Conservation (phyloP, 352 stramenopile species). For the Pelagophyceae sp. region DNA sequence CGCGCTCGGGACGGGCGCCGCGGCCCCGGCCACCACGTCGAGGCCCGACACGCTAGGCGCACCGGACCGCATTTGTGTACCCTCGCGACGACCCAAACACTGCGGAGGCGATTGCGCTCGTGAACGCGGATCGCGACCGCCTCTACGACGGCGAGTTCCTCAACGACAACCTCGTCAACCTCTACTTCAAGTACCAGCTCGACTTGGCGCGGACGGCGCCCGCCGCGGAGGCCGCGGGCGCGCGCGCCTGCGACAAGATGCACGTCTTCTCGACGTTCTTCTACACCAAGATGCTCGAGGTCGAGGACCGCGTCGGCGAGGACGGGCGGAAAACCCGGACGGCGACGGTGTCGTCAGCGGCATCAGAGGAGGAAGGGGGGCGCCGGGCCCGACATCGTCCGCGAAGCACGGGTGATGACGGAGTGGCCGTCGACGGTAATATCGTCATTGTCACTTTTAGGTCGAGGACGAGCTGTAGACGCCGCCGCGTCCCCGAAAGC, state of each 20-base stretch:
- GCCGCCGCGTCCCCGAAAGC: no score
- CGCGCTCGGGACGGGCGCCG: background rate
- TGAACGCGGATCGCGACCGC: slow-evolving; percentile 22
- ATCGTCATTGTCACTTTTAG: no score
- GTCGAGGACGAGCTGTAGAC: no score
- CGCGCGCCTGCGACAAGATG: no score
- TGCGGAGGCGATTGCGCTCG: slow-evolving; percentile 26
- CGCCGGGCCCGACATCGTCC: no score
- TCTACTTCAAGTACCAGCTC: slow-evolving; percentile 62
- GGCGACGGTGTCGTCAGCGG: no score
- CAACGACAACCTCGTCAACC: slow-evolving; percentile 82
- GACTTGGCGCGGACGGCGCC: background rate
- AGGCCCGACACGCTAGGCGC: background rate
- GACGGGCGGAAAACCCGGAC: no score
- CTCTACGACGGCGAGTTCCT: slow-evolving; percentile 56
- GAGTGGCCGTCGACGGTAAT: no score
- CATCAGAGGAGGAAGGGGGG: no score
- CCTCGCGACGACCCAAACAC: background rate
- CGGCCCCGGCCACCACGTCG: background rate
- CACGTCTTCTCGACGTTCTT: slow-evolving; percentile 40
- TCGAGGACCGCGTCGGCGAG: no score
- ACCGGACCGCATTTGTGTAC: slow-evolving; percentile 13
- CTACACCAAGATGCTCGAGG: slow-evolving; percentile 37
- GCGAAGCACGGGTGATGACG: no score
- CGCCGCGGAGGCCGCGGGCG: background rate